phyloP scores from a whole-genome alignment of 768 basidiomycete genomes.

The Cystobasidiopsis lactophilus region DNA sequence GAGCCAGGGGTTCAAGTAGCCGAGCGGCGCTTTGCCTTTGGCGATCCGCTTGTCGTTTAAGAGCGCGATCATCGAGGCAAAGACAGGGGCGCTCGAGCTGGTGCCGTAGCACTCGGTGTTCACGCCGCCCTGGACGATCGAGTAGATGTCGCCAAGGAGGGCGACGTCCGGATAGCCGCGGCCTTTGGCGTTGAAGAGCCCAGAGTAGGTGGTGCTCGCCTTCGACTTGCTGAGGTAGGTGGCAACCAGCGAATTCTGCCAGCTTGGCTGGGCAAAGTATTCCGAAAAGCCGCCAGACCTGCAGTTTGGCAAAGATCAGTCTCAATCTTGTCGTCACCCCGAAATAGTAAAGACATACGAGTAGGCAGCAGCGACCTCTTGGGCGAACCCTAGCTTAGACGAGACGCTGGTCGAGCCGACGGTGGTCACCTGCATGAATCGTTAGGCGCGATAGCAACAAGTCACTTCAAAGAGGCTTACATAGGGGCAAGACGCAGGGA shows the following conservation, averaged over 20 bases:
- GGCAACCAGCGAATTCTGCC: not conserved
- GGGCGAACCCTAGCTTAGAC: no score
- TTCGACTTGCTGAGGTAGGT: not conserved
- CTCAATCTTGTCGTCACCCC: no score
- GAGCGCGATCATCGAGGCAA: slow-evolving; percentile 39
- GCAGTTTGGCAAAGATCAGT: not conserved
- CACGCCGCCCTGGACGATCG: not conserved
- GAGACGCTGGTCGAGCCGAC: not conserved
- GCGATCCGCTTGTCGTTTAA: slow-evolving; percentile 41
- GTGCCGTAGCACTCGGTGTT: slow-evolving; percentile 32
- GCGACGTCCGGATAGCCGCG: slow-evolving; percentile 1
- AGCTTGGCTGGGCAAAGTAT: not conserved
- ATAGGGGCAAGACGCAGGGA: not conserved
- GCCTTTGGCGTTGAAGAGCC: not conserved
- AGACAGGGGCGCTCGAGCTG: slow-evolving; percentile 38
- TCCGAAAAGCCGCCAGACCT: not conserved
- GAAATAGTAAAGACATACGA: no score
- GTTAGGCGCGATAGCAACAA: no score
- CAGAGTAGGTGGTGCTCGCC: not conserved
- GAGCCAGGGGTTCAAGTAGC: slow-evolving; percentile 33
- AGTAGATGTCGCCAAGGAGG: not conserved
- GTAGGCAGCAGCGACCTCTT: no score
- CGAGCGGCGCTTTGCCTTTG: slow-evolving; percentile 31
- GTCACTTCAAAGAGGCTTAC: no score
- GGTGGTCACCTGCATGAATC: not conserved